Base-by-base conservation (phyloP, 2,329 filamentous ascomycete species). In the Thyridium curvatum region DNA sequence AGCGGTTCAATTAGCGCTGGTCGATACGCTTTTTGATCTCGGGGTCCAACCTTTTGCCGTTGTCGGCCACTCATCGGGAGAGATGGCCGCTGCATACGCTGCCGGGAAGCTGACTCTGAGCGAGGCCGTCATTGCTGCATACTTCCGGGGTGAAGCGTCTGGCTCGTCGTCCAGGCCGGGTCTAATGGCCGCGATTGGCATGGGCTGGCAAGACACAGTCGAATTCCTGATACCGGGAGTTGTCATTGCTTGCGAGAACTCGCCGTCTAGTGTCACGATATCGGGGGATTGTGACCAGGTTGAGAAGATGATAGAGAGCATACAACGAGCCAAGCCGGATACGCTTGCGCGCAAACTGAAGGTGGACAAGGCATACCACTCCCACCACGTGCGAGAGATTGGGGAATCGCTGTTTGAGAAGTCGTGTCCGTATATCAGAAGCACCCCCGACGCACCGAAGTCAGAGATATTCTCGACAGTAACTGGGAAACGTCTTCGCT, bases 341-440 rank as follows among this genome's bases (percentile, higher is more conserved):
- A 50, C 57, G 47, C 62, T 65, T 41, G 50, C 53, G 4, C 49
- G 65, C 8, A 54, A 55, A 14, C 54, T 66, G 7, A 56, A 54
- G 4, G 62, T 67, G 14, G 61, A 65, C 37, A 60, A 54, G 3
- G 66, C 67, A 1, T 71, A 68, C 42, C 67, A 71, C 47, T 66
- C 64, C 0, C 56, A 55, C 21, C 62, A 62, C 41, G 66, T 67
- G 62, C 47, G 54, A 17, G 50, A 54, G 15, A 46, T 60, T 12
- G 56, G 52, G 2, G 54, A 57, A 28, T 52, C 54, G 12, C 65
- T 26, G 21, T 26, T 26, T 10, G 10, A 26, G 10, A 6, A 26
- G 21, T 26, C 21, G 10, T 26, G 6, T 6, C 21, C 21, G 21
- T 26, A 26, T 10, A 26, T 26, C 21, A 26, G 10, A 26, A 26